These are phyloP conservation scores for Coemansia sp. DNA, from an alignment of 192 early-diverging fungal species.

Conservation along the genomic window DNA sequence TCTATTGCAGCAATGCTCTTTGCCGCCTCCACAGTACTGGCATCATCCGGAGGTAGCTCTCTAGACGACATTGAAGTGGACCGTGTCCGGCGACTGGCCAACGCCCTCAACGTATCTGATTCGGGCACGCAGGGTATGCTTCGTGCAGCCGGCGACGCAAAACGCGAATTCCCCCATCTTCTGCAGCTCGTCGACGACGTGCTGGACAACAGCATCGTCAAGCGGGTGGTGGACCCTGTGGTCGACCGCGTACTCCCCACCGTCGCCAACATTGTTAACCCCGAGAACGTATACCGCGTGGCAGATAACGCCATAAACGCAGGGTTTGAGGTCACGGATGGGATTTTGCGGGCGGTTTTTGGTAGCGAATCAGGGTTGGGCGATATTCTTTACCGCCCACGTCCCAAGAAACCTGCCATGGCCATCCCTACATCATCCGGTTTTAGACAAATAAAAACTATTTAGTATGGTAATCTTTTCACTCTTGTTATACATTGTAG, in stretches of 20 bases:
- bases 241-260: conserved; percentile 44
- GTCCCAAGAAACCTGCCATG: conserved; percentile 45
- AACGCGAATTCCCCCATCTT: conserved; percentile 44
- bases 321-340: conserved; percentile 43
- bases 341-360: conserved; percentile 44
- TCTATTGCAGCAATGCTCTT: background rate
- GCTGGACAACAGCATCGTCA: conserved; percentile 34
- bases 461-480: too few relatives aligned
- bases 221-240: conserved; percentile 40
- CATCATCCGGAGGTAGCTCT: conserved; percentile 1
- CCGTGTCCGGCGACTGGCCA: conserved; percentile 38
- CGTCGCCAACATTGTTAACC: conserved; percentile 38
- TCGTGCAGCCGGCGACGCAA: conserved; percentile 35
- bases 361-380: conserved; percentile 41
- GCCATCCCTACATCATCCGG: conserved; percentile 16
- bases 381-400: conserved; percentile 41
- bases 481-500: too few relatives aligned
- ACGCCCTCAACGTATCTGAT: conserved; percentile 42
- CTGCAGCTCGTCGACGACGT: conserved; percentile 43
- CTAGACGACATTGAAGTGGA: conserved; percentile 41
- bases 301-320: conserved; percentile 47
- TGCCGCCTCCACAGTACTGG: background rate
- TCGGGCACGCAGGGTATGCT: conserved; percentile 44
- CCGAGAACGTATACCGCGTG: conserved; percentile 41
- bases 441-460: conserved; percentile 22